These are phyloP conservation scores for Clarireedia monteithiana DNA, from an alignment of 2,329 filamentous ascomycete genomes.

Conservation along the genomic window DNA sequence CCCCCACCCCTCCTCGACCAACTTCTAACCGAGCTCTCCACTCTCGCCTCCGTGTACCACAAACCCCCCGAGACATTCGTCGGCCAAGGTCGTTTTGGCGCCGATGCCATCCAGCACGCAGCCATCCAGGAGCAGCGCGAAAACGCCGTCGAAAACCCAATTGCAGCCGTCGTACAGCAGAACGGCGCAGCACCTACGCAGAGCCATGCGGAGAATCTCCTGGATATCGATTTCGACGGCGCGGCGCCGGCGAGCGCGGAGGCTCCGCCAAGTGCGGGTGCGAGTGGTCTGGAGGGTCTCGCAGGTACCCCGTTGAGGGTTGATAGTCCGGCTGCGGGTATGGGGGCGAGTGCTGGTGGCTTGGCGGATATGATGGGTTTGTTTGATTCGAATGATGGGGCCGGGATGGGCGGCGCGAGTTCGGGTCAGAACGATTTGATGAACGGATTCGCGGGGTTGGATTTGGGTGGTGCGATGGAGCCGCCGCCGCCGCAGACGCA, in stretches of 20 bases:
- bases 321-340: constrained; percentile 48
- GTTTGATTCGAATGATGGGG: constrained; percentile 40
- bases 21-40: constrained; percentile 86
- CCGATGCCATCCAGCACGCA: constrained; percentile 87
- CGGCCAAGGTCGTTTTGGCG: constrained; percentile 86
- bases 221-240: constrained; percentile 95
- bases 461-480: constrained; percentile 58
- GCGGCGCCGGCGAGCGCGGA: constrained; percentile 83
- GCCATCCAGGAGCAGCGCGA: constrained; percentile 95
- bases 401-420: constrained; percentile 12
- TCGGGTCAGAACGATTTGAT: constrained; percentile 36
- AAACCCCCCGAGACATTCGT: constrained; percentile 98
- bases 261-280: constrained; percentile 44
- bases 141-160: constrained; percentile 87
- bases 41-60: constrained; percentile 94
- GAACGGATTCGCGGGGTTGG: constrained; percentile 78
- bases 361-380: constrained; percentile 77
- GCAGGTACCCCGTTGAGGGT: constrained; percentile 62
- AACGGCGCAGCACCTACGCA: constrained; percentile 49
- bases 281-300: constrained; percentile 44
- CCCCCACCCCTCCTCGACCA: constrained; percentile 78
- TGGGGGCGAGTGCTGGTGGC: constrained; percentile 39
- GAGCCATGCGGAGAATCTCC: constrained; percentile 84
- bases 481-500: constrained; percentile 59
- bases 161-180: constrained; percentile 76